Conservation (phyloP, 345 rosid genomes). For the Dipteronia dyeriana region DNA sequence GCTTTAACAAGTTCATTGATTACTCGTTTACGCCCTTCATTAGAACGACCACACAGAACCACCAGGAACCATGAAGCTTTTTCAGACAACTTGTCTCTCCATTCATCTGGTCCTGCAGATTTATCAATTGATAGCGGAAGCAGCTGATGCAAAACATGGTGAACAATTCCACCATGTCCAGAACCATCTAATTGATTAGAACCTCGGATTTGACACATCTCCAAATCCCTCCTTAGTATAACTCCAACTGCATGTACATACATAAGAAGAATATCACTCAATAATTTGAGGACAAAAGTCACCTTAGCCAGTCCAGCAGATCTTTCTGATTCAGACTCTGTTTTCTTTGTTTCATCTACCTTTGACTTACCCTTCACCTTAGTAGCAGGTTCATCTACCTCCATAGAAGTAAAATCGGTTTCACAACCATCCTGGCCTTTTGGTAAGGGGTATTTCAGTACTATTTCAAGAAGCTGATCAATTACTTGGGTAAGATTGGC, state of each 20-base stretch:
- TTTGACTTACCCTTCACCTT: conserved; percentile 90
- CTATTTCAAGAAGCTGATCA: conserved; percentile 94
- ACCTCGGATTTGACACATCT: conserved; percentile 68
- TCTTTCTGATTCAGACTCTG: conserved; percentile 69
- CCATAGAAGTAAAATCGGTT: conserved; percentile 56
- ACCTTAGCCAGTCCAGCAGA: conserved; percentile 88
- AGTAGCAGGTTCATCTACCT: conserved; percentile 75
- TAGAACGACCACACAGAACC: conserved; percentile 82
- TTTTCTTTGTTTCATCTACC: conserved; percentile 65
- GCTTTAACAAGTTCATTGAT: conserved; percentile 83
- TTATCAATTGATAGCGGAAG: conserved; percentile 74
- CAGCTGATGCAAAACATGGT: conserved; percentile 77
- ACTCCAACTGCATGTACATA: conserved; percentile 87
- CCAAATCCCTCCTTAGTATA: conserved; percentile 79
- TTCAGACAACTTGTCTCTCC: conserved; percentile 89
- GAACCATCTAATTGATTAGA: conserved; percentile 56
- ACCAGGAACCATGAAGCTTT: conserved; percentile 92
- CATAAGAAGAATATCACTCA: conserved; percentile 90
- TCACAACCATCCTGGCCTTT: conserved; percentile 57
- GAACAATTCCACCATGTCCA: conserved; percentile 66
- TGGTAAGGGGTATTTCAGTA: conserved; percentile 62
- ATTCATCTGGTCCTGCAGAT: conserved; percentile 79
- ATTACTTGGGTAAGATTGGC: conserved; percentile 82
- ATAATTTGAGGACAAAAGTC: conserved; percentile 80
- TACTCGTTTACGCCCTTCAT: conserved; percentile 90